Base-by-base conservation (phyloP, 2,329 filamentous ascomycete genomes). In the Hyphodiscus sp. region DNA sequence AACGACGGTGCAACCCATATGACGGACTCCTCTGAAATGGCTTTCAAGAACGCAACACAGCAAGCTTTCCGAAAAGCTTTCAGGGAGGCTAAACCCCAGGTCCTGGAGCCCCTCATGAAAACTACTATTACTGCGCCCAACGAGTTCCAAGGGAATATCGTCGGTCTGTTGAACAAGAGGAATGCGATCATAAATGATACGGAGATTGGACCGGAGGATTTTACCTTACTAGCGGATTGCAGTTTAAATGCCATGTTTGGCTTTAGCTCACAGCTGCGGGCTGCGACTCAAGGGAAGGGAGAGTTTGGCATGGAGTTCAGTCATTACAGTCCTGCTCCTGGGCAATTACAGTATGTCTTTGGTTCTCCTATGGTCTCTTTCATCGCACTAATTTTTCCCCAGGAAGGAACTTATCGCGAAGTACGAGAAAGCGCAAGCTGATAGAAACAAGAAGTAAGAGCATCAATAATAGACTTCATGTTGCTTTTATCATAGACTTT, bases 251-350 rank as follows among this genome's bases (percentile, higher is more conserved):
- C 86, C 70, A 99, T 99, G 94, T 99, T 99, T 70, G 94, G 94
- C 59, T 97, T 99, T 75, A 91, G 86, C 66, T 89, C 86, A 43
- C 89, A 96, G 73, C 74, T 99, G 62, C 82, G 94, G 64, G 94
- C 94, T 15, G 89, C 91, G 20, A 97, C 91, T 1, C 94, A 99
- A 75, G 94, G 94, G 58, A 99, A 99, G 80, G 94, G 94, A 66
- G 94, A 99, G 76, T 99, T 96, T 69, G 87, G 82, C 66, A 97
- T 99, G 94, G 94, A 99, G 74, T 99, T 99, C 68, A 94, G 88
- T 71, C 94, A 97, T 75, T 99, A 99, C 67, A 84, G 88, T 50
- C 79, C 90, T 49, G 90, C 94, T 55, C 87, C 91, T 47, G 82
- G 83, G 65, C 91, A 97, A 69, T 70, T 97, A 70, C 94, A 99